Percentiles rank a stretch among this genome's conserved stretches.
These are phyloP conservation scores for Berberis vulgaris DNA, from an alignment of 164 flowering plant genomes.

Conservation along the genomic window DNA sequence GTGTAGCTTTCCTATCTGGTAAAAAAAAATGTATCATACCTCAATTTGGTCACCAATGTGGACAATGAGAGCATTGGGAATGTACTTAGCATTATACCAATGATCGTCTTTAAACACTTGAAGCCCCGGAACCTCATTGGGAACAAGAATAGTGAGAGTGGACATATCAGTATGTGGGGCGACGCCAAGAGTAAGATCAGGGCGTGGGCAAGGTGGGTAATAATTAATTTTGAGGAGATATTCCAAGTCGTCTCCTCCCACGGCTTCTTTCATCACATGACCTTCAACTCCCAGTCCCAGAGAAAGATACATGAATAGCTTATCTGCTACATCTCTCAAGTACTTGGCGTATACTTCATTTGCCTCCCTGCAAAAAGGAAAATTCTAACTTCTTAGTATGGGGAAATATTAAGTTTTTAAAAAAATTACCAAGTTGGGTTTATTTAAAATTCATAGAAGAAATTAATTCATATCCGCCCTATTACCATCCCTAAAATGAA, in stretches of 20 bases:
- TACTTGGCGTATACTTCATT: slow-evolving; percentile 44
- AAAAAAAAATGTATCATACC: slow-evolving; percentile 14
- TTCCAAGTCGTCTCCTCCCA: slow-evolving; percentile 32
- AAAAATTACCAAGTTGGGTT: too few species aligned
- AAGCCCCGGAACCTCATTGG: slow-evolving; percentile 38
- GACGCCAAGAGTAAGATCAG: slow-evolving; percentile 39
- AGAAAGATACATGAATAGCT: slow-evolving; percentile 31
- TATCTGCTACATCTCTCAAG: slow-evolving; percentile 33
- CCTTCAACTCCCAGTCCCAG: slow-evolving; percentile 33
- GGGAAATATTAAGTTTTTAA: too few species aligned
- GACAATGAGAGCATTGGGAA: slow-evolving; percentile 29
- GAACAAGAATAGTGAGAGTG: slow-evolving; percentile 27
- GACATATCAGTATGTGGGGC: slow-evolving; percentile 36
- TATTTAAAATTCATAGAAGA: too few species aligned
- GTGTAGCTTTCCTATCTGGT: background rate
- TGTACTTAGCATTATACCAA: slow-evolving; percentile 28
- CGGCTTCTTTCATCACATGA: slow-evolving; percentile 16
- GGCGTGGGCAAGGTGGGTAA: slow-evolving; percentile 44
- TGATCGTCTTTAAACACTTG: slow-evolving; percentile 27
- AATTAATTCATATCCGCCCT: too few species aligned
- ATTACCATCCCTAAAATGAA: too few species aligned
- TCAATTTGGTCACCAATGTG: slow-evolving; percentile 36
- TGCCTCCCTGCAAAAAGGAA: slow-evolving; percentile 28
- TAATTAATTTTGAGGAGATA: slow-evolving; percentile 27
- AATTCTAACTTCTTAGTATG: background rate